Evolutionary conservation across 1,284 basidiomycete genomes (phyloP), one percentile per base, ranked within the genome.

Genomic region (Cutaneotrichosporon spelunceum): DNA sequence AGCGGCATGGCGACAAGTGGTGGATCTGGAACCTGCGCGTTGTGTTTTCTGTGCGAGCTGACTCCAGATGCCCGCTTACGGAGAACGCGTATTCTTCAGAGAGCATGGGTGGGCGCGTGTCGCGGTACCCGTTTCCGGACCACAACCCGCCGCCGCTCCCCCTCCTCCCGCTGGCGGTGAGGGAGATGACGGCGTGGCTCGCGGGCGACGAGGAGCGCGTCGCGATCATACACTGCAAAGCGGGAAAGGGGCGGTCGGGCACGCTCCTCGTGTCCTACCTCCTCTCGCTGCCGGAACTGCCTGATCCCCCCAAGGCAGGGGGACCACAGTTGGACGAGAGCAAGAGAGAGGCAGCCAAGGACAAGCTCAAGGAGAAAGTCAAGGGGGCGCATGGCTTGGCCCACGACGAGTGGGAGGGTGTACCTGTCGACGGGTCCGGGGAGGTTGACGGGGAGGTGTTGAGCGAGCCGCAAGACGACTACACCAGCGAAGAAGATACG

Each of bases 141-240:
- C 90, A 91, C 72, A 88, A 91, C 74, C 87, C 88, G 2, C 91
- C 92, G 7, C 92, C 92, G 0, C 79, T 94, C n/a, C 84, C 87
- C 1, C 82, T 92, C 56, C 82, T 95, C 57, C 84, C 89, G 5
- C 82, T 93, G 14, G 85, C 87, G 9, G 87, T 88, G 0, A 82
- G 88, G 19, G 90, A 92, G 75, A 91, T 93, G 76, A 83, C 83
- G 45, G 79, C 82, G n/a, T 94, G 89, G 88, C 81, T 94, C 3
- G 82, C 83, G 47, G 86, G 84, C 0, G 86, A 87, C 16, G 79
- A 83, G 3, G 84, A 88, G 9, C 82, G 88, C 52, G 87, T 93
- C 16, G 88, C 86, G 6, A 90, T 93, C 6, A 82, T 94, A 1
- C 92, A 95, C 71, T 95, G 92, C 77, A 94, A 94, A 85, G 89